Percentiles rank a stretch among this genome's conserved stretches.
Evolutionary conservation across 192 early-diverging fungal species (phyloP).

Genomic region (Martensiomyces pterosporus): DNA sequence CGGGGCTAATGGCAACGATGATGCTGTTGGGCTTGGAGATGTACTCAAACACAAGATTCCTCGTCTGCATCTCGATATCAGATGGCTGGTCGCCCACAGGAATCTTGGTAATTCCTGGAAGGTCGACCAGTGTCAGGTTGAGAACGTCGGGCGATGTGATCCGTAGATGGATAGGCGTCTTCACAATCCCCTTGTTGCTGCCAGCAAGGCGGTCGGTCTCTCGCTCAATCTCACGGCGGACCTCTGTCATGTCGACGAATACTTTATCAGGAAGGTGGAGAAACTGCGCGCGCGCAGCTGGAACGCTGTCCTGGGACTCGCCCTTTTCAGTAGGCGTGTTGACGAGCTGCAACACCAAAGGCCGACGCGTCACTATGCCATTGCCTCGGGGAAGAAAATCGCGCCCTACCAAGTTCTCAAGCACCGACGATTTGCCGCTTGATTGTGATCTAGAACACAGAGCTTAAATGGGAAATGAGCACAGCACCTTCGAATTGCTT

Average conservation of each 20-base stretch:
- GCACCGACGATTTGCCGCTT: conserved; percentile 94
- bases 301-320: conserved; percentile 4
- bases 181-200: conserved; percentile 73
- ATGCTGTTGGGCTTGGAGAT: conserved; percentile 82
- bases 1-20: conserved; percentile 77
- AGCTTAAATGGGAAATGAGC: too few relatives aligned
- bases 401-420: conserved; percentile 96
- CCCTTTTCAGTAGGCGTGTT: too few relatives aligned
- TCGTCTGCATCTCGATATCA: conserved; percentile 78
- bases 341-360: conserved; percentile 75
- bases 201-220: conserved; percentile 78
- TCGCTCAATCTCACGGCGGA: conserved; percentile 73
- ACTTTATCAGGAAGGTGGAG: conserved; percentile 70
- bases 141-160: conserved; percentile 74
- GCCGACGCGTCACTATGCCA: conserved; percentile 80
- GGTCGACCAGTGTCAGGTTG: conserved; percentile 76
- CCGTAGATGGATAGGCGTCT: conserved; percentile 72
- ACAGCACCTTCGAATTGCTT: too few relatives aligned
- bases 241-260: conserved; percentile 72
- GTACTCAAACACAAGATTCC: conserved; percentile 71
- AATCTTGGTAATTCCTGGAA: conserved; percentile 80
- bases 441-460: conserved; percentile 62
- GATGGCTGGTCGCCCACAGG: conserved; percentile 73
- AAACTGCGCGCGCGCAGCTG: conserved; percentile 62
- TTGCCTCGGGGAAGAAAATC: conserved; percentile 95